These are phyloP conservation scores for Kwoniella dejecticola DNA, from an alignment of 768 basidiomycete genomes.

Conservation along the genomic window DNA sequence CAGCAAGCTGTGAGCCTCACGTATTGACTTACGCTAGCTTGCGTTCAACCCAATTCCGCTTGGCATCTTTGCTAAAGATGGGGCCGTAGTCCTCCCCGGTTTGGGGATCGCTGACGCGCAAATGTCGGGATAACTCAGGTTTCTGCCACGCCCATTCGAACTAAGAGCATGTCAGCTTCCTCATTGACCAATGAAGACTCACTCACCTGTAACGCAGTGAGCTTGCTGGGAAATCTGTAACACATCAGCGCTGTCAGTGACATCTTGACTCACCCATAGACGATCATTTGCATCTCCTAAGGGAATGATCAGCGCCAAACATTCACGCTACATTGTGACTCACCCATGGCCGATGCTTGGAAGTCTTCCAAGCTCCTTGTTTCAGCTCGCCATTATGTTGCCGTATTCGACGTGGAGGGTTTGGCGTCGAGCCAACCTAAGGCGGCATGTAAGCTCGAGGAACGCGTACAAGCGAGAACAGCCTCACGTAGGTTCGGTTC, in stretches of 20 bases:
- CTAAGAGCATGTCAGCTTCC: constrained; percentile 56
- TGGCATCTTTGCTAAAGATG: constrained; percentile 45
- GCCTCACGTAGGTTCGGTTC: constrained; percentile 65
- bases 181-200: background rate
- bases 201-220: constrained; percentile 63
- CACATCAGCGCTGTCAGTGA: constrained; percentile 10
- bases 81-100: constrained; percentile 29
- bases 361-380: constrained; percentile 71
- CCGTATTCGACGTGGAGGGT: constrained; percentile 58
- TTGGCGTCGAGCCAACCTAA: constrained; percentile 57
- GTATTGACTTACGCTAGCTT: constrained; percentile 47
- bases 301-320: constrained; percentile 6
- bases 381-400: constrained; percentile 80
- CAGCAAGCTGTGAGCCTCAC: constrained; percentile 4
- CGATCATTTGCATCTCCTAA: constrained; percentile 74
- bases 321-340: constrained; percentile 1
- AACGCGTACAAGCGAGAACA: background rate
- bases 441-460: background rate
- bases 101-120: constrained; percentile 54
- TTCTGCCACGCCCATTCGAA: constrained; percentile 87
- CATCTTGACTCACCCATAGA: constrained; percentile 60
- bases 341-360: constrained; percentile 62
- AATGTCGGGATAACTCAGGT: constrained; percentile 68
- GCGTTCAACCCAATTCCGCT: constrained; percentile 43
- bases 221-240: constrained; percentile 69